Evolutionary conservation across 2,329 filamentous ascomycete species (phyloP).

Genomic region (Phyllosticta citrichinensis): DNA sequence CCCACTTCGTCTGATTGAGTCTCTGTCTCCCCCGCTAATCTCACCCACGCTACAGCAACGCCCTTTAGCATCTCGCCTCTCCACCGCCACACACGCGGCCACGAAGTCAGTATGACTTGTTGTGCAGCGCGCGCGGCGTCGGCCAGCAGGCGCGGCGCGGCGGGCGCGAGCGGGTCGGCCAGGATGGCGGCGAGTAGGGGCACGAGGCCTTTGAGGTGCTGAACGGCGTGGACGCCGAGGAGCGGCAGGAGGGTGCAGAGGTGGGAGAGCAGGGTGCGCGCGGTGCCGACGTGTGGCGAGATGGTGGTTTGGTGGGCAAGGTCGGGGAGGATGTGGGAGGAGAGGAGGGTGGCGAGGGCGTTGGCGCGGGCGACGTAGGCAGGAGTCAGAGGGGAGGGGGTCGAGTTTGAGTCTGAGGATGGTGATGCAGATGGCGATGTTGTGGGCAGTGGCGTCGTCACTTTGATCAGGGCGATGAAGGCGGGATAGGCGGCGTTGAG

Average conservation of each 20-base stretch:
- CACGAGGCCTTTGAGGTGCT: conserved; percentile 60
- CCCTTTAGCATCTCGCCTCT: conserved; percentile 54
- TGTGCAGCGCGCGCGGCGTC: conserved; percentile 46
- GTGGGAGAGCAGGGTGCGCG: conserved; percentile 46
- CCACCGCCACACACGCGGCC: conserved; percentile 58
- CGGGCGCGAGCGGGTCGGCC: conserved; percentile 56
- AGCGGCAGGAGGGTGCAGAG: conserved; percentile 41
- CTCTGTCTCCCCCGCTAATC: conserved; percentile 12
- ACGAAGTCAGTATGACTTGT: conserved; percentile 51
- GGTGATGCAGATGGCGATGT: not conserved
- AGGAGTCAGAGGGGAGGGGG: conserved; percentile 12
- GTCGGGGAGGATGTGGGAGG: conserved; percentile 33
- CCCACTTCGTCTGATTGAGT: conserved; percentile 10
- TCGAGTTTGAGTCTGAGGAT: conserved; percentile 11
- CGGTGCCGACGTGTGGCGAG: conserved; percentile 42
- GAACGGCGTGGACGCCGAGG: conserved; percentile 53
- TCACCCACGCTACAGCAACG: conserved; percentile 33
- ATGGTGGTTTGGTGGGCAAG: conserved; percentile 46
- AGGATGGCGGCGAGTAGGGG: conserved; percentile 57
- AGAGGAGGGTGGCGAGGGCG: conserved; percentile 36
- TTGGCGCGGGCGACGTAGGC: conserved; percentile 22
- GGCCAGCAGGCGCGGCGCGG: conserved; percentile 44
- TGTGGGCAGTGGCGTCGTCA: conserved; percentile 26
- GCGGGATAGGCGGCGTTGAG: conserved; percentile 57
- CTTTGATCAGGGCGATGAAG: conserved; percentile 47